phyloP scores from a whole-genome alignment of 805 yeast species.

The Wickerhamomyces bovis region DNA sequence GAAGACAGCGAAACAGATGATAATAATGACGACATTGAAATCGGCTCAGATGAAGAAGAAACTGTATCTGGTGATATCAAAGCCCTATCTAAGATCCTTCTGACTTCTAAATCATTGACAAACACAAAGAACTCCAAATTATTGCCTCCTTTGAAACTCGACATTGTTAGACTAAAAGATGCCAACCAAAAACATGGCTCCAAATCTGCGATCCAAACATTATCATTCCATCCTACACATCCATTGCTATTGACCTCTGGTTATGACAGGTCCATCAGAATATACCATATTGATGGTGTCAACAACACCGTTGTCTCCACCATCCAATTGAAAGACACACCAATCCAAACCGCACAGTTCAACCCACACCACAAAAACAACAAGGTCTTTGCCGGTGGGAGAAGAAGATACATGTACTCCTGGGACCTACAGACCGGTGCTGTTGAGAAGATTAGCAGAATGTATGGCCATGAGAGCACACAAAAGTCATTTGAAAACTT shows the following conservation, averaged over 20 bases:
- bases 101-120: slow-evolving; percentile 34
- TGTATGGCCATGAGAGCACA: slow-evolving; percentile 85
- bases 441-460: slow-evolving; percentile 77
- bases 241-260: slow-evolving; percentile 90
- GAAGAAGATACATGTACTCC: slow-evolving; percentile 85
- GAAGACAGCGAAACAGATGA: slow-evolving; percentile 17
- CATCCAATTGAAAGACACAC: slow-evolving; percentile 69
- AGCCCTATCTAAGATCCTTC: slow-evolving; percentile 34
- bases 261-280: slow-evolving; percentile 79
- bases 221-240: slow-evolving; percentile 78
- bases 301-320: slow-evolving; percentile 76
- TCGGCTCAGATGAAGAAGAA: slow-evolving; percentile 22
- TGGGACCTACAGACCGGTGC: slow-evolving; percentile 78
- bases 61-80: slow-evolving; percentile 33
- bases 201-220: slow-evolving; percentile 74
- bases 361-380: slow-evolving; percentile 41
- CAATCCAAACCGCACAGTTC: slow-evolving; percentile 72
- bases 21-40: slow-evolving; percentile 21
- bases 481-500: slow-evolving; percentile 88
- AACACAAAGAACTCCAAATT: slow-evolving; percentile 38
- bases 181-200: slow-evolving; percentile 71
- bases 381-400: slow-evolving; percentile 76
- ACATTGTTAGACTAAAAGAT: slow-evolving; percentile 79
- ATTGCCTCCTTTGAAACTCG: slow-evolving; percentile 63
- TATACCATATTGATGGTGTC: slow-evolving; percentile 89